Evolutionary conservation across 352 stramenopile genomes (phyloP), one percentile per base, ranked within the genome.

Genomic region (Phytophthora niederhauseri): DNA sequence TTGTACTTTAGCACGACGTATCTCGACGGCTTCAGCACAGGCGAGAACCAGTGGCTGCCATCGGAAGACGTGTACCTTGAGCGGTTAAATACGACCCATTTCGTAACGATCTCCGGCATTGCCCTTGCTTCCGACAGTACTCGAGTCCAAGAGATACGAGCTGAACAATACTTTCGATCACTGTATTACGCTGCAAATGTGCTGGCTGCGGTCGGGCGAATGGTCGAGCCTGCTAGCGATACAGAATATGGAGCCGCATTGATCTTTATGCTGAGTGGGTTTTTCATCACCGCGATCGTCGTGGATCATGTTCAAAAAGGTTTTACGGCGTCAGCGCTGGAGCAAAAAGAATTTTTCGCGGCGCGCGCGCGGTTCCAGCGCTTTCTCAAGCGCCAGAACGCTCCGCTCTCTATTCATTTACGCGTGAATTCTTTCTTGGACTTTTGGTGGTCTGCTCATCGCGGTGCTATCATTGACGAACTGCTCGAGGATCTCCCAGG

Each of bases 251-350:
- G 57, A 0, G 59, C 78, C 6, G 83, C 81, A 9, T 65, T 89
- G n/a, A 59, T 68, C 20, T 88, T 91, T 61, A 91, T 91, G 83
- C 61, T 91, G 22, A 89, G 80, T 24, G 83, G 83, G 0, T 90
- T 91, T 56, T 66, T 90, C 20, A 85, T 91, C 56, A 89, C 82
- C 0, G 82, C 83, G 0, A 72, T 89, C 24, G 82, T 91, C 15
- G 82, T 91, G n/a, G 83, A 90, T 66, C 78, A 90, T 31, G 83
- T 91, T 0, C 81, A 90, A 54, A 87, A 91, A 58, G 60, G 76
- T 7, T 89, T 90, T 51, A 91, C 83, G 0, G 79, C 83, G 20
- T 91, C 83, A 0, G 83, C 83, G 52, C 75, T 89, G 9, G 83
- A 91, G 28, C 67, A 91, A 30, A 91, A 90, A 53, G 83, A 90